phyloP scores from a whole-genome alignment of 352 stramenopile genomes.

The Pythium aquatile region DNA sequence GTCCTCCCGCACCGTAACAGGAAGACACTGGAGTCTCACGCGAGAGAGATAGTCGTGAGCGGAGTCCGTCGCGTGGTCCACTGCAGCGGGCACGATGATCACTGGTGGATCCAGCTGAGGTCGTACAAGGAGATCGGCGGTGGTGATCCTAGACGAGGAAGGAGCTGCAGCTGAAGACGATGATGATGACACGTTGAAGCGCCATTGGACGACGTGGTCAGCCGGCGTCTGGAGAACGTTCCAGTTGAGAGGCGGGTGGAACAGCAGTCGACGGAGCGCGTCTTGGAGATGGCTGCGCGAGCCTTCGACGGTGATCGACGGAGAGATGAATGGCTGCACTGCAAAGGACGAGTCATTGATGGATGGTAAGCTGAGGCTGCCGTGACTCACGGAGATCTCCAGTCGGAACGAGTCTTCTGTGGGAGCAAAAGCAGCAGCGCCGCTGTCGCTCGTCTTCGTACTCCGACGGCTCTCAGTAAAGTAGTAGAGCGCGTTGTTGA shows the following conservation, averaged over 20 bases:
- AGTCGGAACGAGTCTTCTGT: not conserved
- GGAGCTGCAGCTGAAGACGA: too few species aligned
- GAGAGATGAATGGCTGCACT: not conserved
- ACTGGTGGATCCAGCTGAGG: slow-evolving; percentile 39
- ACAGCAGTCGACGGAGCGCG: slow-evolving; percentile 33
- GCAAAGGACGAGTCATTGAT: not conserved
- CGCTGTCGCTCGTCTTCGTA: not conserved
- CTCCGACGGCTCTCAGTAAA: slow-evolving; percentile 10
- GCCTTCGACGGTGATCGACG: slow-evolving; percentile 13
- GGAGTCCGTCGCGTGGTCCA: slow-evolving; percentile 30
- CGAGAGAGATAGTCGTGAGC: slow-evolving; percentile 45
- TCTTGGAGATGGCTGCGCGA: slow-evolving; percentile 22
- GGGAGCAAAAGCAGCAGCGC: not conserved
- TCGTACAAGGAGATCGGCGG: slow-evolving; percentile 35
- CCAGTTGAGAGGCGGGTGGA: slow-evolving; percentile 49
- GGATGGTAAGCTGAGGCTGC: slow-evolving; percentile 7
- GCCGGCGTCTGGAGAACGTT: slow-evolving; percentile 32
- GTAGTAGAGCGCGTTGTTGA: slow-evolving; percentile 31
- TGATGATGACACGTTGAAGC: slow-evolving; percentile 33
- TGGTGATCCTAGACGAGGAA: slow-evolving; percentile 4
- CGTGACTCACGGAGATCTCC: slow-evolving; percentile 14
- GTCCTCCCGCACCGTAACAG: slow-evolving; percentile 49
- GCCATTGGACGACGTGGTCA: slow-evolving; percentile 40
- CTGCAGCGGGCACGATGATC: slow-evolving; percentile 34
- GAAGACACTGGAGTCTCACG: slow-evolving; percentile 39